A percentile compares a stretch with the other conserved stretches of the same genome.
Evolutionary conservation across 2,329 filamentous ascomycete genomes (phyloP).

Genomic region (Sarocladiaceae sp.): DNA sequence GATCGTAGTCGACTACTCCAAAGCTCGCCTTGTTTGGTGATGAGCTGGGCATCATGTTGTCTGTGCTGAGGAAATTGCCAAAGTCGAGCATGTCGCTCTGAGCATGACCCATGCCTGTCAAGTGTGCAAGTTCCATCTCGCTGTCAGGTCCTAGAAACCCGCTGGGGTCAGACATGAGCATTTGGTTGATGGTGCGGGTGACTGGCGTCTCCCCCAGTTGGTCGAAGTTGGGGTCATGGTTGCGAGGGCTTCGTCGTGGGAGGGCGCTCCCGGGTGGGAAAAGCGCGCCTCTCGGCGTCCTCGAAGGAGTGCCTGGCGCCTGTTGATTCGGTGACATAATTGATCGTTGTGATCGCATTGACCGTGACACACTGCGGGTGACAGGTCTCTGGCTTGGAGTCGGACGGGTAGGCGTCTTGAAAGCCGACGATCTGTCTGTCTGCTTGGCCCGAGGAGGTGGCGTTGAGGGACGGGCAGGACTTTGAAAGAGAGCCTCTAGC

Average conservation of each 20-base stretch:
- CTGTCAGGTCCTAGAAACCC: conserved; percentile 37
- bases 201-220: conserved; percentile 50
- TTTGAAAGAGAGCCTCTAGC: conserved; percentile 65
- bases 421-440: conserved; percentile 35
- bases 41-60: conserved; percentile 43
- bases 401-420: conserved; percentile 62
- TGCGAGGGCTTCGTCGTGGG: conserved; percentile 39
- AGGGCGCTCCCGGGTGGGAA: conserved; percentile 23
- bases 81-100: conserved; percentile 39
- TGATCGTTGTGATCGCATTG: conserved; percentile 43
- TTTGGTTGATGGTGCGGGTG: conserved; percentile 58
- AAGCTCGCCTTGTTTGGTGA: conserved; percentile 30
- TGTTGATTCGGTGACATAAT: conserved; percentile 40
- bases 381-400: conserved; percentile 57
- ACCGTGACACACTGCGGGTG: conserved; percentile 56
- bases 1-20: conserved; percentile 25
- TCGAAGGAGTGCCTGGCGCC: conserved; percentile 45
- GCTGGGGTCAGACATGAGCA: conserved; percentile 52
- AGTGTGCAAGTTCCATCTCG: conserved; percentile 40
- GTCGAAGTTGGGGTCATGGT: conserved; percentile 28
- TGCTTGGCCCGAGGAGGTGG: conserved; percentile 25
- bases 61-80: conserved; percentile 42
- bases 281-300: conserved; percentile 30
- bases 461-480: conserved; percentile 23
- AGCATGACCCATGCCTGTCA: conserved; percentile 33